These are phyloP conservation scores for Aspergillus avenaceus DNA, from an alignment of 495 filamentous ascomycete genomes.

Conservation along the genomic window DNA sequence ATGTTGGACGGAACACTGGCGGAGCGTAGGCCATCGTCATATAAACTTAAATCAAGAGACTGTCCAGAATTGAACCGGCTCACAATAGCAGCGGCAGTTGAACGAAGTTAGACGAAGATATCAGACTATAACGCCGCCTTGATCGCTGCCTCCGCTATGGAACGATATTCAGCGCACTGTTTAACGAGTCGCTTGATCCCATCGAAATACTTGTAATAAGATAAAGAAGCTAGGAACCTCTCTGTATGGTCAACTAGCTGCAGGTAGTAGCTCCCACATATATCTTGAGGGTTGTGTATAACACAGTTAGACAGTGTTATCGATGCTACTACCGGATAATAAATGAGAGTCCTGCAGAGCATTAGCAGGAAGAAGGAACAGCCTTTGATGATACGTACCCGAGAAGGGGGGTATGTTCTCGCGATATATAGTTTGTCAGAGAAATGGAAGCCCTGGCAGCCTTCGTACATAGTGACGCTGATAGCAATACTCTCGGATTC, in stretches of 20 bases:
- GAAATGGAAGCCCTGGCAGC: slow-evolving; percentile 18
- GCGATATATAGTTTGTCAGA: slow-evolving; percentile 13
- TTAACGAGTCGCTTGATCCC: slow-evolving; percentile 6
- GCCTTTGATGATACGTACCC: slow-evolving; percentile 8
- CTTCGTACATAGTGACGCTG: slow-evolving; percentile 10
- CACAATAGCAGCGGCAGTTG: too few relatives aligned
- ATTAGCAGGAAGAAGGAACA: neutral
- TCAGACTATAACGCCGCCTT: neutral
- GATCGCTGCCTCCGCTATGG: slow-evolving; percentile 8
- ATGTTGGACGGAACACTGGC: too few relatives aligned
- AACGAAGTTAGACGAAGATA: too few relatives aligned
- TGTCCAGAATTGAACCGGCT: too few relatives aligned
- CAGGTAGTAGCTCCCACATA: slow-evolving; percentile 10
- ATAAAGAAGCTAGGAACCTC: slow-evolving; percentile 9
- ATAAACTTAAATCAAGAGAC: too few relatives aligned
- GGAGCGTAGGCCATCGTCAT: too few relatives aligned
- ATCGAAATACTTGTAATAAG: slow-evolving; percentile 5
- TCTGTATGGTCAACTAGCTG: slow-evolving; percentile 13
- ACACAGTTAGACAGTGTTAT: slow-evolving; percentile 16
- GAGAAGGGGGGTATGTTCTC: slow-evolving; percentile 6
- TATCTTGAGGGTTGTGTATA: slow-evolving; percentile 12
- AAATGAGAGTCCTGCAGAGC: slow-evolving; percentile 2
- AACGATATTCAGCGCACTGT: slow-evolving; percentile 14
- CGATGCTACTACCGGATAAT: slow-evolving; percentile 18
- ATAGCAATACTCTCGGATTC: slow-evolving; percentile 12